phyloP scores from a whole-genome alignment of 805 yeast genomes.

The Candida peoriensis region DNA sequence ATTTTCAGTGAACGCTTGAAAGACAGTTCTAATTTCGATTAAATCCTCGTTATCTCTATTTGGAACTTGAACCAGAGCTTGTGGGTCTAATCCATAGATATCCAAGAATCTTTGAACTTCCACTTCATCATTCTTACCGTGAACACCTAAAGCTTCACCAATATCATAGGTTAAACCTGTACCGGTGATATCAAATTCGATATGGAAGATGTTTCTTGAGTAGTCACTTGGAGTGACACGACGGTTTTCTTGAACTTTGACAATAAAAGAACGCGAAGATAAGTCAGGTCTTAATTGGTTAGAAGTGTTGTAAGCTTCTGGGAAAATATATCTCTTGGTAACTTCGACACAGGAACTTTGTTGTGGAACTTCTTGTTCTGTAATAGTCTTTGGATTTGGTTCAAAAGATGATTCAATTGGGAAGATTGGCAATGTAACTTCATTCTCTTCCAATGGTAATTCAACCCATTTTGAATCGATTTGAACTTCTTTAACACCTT shows the following conservation, averaged over 20 bases:
- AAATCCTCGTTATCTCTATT: conserved; percentile 55
- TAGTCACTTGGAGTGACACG: conserved; percentile 87
- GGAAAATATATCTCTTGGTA: conserved; percentile 70
- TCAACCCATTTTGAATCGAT: conserved; percentile 24
- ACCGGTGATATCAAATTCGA: conserved; percentile 87
- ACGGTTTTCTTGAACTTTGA: conserved; percentile 86
- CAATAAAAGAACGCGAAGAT: conserved; percentile 78
- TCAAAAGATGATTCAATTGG: conserved; percentile 60
- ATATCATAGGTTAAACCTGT: conserved; percentile 89
- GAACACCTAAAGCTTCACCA: conserved; percentile 96
- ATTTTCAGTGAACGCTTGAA: conserved; percentile 75
- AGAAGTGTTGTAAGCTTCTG: conserved; percentile 66
- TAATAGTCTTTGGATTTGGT: conserved; percentile 50
- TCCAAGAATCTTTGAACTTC: conserved; percentile 65
- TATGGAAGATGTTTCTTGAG: conserved; percentile 93
- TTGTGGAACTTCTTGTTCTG: conserved; percentile 38
- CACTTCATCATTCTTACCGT: conserved; percentile 72
- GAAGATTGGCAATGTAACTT: conserved; percentile 43
- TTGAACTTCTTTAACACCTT: conserved; percentile 35
- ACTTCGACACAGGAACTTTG: conserved; percentile 41
- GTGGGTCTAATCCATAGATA: conserved; percentile 66
- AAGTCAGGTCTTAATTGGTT: conserved; percentile 79
- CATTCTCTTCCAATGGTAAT: conserved; percentile 29
- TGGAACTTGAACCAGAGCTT: conserved; percentile 65
- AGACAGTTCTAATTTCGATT: conserved; percentile 71